phyloP scores from a whole-genome alignment of 768 basidiomycete species.

The Rhizopogon vesiculosus region DNA sequence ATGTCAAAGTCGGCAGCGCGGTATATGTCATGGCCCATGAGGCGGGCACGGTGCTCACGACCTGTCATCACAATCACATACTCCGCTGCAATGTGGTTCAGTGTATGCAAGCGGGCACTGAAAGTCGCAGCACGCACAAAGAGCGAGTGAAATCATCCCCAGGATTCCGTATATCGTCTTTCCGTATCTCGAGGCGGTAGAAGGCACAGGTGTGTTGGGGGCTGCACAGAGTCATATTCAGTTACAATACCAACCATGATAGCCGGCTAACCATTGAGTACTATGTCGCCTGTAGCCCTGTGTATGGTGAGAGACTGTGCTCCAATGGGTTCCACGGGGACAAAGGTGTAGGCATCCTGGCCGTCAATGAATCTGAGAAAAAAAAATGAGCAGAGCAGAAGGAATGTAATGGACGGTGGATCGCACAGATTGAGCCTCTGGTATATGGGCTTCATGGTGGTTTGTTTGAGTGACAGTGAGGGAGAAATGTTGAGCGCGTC shows the following conservation, averaged over 20 bases:
- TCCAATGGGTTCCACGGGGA: constrained; percentile 56
- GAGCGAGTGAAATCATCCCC: constrained; percentile 69
- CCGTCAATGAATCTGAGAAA: constrained; percentile 56
- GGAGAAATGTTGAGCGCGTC: constrained; percentile 10
- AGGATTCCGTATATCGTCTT: constrained; percentile 72
- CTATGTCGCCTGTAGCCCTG: constrained; percentile 70
- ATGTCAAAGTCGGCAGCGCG: constrained; percentile 88
- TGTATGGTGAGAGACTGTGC: constrained; percentile 68
- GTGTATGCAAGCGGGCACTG: background rate
- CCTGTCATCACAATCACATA: constrained; percentile 88
- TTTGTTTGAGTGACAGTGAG: constrained; percentile 11
- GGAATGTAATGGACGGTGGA: background rate
- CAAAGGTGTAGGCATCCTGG: constrained; percentile 74
- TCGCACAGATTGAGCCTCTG: constrained; percentile 69
- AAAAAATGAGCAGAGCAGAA: constrained; percentile 9
- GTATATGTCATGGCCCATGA: constrained; percentile 86
- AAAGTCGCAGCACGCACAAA: constrained; percentile 45
- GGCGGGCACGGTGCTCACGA: constrained; percentile 68
- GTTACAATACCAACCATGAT: background rate
- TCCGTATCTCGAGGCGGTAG: constrained; percentile 52
- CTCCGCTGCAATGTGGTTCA: constrained; percentile 61
- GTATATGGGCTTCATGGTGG: constrained; percentile 64
- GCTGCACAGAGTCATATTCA: constrained; percentile 30
- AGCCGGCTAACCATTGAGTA: constrained; percentile 53
- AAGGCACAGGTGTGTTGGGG: constrained; percentile 48